phyloP scores from a whole-genome alignment of 2,329 filamentous ascomycete species.

The Tolypocladium inflatum region DNA sequence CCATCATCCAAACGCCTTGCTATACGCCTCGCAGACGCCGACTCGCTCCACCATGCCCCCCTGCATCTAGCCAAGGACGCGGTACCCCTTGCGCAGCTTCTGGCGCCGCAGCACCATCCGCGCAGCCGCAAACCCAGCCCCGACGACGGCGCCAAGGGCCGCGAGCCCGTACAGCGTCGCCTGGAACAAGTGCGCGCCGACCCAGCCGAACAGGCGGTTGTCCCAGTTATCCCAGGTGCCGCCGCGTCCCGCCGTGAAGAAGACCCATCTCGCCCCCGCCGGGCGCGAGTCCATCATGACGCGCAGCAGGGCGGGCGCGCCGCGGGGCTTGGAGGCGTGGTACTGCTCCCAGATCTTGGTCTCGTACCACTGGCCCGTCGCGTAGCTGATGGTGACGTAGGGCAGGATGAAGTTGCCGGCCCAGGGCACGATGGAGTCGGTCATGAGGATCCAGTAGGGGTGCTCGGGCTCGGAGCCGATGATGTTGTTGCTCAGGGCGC shows the following conservation, averaged over 20 bases:
- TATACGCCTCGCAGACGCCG: background rate
- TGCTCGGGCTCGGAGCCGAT: slow-evolving; percentile 5
- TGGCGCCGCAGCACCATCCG: background rate
- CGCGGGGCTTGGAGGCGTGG: background rate
- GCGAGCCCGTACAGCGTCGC: background rate
- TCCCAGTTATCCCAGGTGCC: slow-evolving; percentile 5
- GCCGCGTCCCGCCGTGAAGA: slow-evolving; percentile 3
- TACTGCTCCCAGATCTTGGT: slow-evolving; percentile 4
- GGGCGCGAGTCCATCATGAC: slow-evolving; percentile 6
- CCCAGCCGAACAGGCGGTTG: slow-evolving; percentile 2
- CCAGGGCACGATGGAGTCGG: slow-evolving; percentile 1
- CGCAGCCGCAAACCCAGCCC: background rate
- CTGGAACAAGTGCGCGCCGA: background rate
- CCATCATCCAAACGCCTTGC: background rate
- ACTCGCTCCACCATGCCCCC: background rate
- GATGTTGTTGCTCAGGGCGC: slow-evolving; percentile 4
- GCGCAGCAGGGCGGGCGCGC: background rate
- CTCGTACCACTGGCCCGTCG: slow-evolving; percentile 5
- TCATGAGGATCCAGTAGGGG: slow-evolving; percentile 4
- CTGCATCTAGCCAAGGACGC: background rate
- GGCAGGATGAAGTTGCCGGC: slow-evolving; percentile 1
- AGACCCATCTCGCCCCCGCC: slow-evolving; percentile 2
- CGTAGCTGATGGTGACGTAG: slow-evolving; percentile 2
- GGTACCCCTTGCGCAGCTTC: background rate
- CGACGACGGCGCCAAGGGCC: background rate